phyloP scores from a whole-genome alignment of 176 grass and related monocot species.

The Ensete ventricosum region DNA sequence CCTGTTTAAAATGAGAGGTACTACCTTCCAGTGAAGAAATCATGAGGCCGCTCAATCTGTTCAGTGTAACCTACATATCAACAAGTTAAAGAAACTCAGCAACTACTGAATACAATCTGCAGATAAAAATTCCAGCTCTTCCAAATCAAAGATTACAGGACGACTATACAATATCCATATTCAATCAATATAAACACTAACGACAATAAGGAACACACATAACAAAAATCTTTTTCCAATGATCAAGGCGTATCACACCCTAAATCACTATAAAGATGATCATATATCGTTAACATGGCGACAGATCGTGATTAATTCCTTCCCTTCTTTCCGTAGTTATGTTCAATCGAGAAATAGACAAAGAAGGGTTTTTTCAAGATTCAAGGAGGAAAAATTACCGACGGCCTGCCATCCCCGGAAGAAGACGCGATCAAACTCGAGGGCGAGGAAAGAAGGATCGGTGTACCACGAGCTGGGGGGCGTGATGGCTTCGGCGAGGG shows the following conservation, averaged over 20 bases:
- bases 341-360: not conserved
- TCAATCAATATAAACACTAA: not conserved
- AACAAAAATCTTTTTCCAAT: no score
- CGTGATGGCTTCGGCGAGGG: constrained; percentile 48
- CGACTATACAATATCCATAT: not conserved
- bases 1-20: not conserved
- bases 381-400: constrained; percentile 28
- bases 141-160: no score
- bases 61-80: constrained; percentile 54
- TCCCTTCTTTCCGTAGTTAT: no score
- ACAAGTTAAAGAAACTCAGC: not conserved
- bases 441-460: constrained; percentile 37
- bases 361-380: not conserved
- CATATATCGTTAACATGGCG: not conserved
- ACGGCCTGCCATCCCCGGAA: constrained; percentile 80
- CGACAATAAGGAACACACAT: not conserved
- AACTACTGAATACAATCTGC: not conserved
- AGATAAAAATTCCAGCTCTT: not conserved
- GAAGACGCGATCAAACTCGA: constrained; percentile 73
- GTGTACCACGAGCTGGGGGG: constrained; percentile 81
- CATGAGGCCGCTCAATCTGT: constrained; percentile 60
- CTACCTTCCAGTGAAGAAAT: constrained; percentile 91
- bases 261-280: no score
- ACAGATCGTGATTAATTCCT: not conserved
- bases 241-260: no score